phyloP scores from a whole-genome alignment of 176 grass and related monocot species.

The Secale cereale region DNA sequence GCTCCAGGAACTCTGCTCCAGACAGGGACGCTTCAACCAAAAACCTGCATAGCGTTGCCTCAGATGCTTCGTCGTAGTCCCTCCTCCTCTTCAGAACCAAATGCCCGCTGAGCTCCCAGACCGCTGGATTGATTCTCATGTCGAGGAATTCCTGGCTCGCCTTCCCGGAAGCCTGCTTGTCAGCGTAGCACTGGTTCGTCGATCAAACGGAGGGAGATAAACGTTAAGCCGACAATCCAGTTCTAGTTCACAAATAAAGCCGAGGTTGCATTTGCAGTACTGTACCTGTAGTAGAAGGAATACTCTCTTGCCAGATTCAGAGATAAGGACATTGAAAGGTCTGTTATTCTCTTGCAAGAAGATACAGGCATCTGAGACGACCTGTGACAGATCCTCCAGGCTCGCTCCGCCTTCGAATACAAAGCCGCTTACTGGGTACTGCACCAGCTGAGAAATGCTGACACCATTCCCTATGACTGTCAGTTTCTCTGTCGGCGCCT shows the following conservation, averaged over 20 bases:
- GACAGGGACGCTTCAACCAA: slow-evolving; percentile 62
- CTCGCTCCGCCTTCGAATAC: slow-evolving; percentile 46
- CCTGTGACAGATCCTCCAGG: slow-evolving; percentile 54
- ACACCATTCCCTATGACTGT: slow-evolving; percentile 30
- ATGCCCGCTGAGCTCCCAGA: slow-evolving; percentile 90
- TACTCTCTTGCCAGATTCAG: slow-evolving; percentile 63
- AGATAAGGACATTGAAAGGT: slow-evolving; percentile 88
- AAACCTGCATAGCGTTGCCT: slow-evolving; percentile 47
- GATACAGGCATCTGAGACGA: slow-evolving; percentile 51
- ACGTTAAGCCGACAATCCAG: background rate
- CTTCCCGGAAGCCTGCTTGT: slow-evolving; percentile 58
- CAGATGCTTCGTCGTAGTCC: slow-evolving; percentile 64
- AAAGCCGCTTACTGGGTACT: slow-evolving; percentile 76
- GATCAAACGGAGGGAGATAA: background rate
- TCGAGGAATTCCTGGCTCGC: slow-evolving; percentile 67
- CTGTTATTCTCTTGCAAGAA: slow-evolving; percentile 73
- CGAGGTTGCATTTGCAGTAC: background rate
- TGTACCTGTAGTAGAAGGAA: slow-evolving; percentile 82
- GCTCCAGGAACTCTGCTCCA: slow-evolving; percentile 54
- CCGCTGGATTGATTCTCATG: slow-evolving; percentile 74
- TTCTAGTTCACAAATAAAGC: background rate
- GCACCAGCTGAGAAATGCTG: slow-evolving; percentile 36
- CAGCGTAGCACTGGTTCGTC: slow-evolving; percentile 58
- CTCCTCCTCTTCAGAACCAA: slow-evolving; percentile 75
- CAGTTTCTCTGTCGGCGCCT: slow-evolving; percentile 32